Conservation (phyloP, 768 basidiomycete genomes). For the Termitomyces sp. region DNA sequence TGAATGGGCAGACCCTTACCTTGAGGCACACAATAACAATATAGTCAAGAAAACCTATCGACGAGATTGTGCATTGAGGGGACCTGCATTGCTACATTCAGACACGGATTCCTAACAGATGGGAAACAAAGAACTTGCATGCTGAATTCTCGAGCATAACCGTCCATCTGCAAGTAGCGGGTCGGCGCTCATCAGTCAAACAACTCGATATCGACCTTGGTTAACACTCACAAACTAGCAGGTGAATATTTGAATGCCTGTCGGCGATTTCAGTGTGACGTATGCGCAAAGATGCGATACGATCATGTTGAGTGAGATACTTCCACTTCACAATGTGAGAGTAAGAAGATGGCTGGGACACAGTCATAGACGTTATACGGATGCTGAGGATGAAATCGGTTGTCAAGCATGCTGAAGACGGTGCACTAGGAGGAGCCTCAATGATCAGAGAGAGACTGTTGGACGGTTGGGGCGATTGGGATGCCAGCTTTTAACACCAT, state of each 20-base stretch:
- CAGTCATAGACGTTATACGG: not conserved
- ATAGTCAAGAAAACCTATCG: too few species aligned
- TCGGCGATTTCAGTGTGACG: not conserved
- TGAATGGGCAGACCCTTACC: not conserved
- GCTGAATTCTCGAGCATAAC: too few species aligned
- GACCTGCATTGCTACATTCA: not conserved
- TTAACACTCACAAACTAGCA: not conserved
- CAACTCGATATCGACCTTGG: too few species aligned
- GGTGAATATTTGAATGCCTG: too few species aligned
- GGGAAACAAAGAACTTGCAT: too few species aligned
- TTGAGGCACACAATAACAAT: not conserved
- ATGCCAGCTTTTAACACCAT: not conserved
- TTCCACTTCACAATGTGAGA: not conserved
- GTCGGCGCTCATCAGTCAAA: not conserved
- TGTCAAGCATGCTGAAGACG: not conserved
- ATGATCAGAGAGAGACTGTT: too few species aligned
- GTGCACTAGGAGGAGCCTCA: too few species aligned
- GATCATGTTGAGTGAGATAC: not conserved
- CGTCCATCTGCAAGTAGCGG: not conserved
- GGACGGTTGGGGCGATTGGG: not conserved
- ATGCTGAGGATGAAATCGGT: too few species aligned
- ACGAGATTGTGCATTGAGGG: too few species aligned
- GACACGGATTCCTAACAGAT: too few species aligned
- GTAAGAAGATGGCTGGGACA: too few species aligned
- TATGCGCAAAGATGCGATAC: not conserved